Base-by-base conservation (phyloP, 164 flowering plant genomes). In the Cinnamomum micranthum region DNA sequence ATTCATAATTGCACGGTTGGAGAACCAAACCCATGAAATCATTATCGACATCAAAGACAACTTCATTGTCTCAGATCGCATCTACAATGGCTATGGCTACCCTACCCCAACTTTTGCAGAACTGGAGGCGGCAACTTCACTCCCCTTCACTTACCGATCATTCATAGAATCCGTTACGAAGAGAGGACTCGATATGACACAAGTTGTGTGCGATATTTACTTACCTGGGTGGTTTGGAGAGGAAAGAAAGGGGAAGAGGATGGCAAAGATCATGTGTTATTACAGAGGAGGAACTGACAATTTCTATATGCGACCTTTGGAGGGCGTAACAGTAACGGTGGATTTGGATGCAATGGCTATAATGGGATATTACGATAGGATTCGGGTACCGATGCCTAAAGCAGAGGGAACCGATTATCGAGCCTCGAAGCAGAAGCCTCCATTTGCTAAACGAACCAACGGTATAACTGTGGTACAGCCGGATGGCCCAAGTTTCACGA, bases 211-310 rank as follows among this genome's bases (percentile, higher is more conserved):
- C 76, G 3, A 77, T 4, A 81, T 88, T 1, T 75, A 84, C 51
- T 85, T 87, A 0, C 77, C 81, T 0, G 91, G 94, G 9, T 90
- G 94, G 91, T 88, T 72, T 60, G 91, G 94, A 0, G 87, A 85
- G 68, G 19, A 84, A 64, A 17, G 6, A 23, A 71, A 66, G 4
- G 77, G 78, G 7, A 73, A 71, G 58, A 77, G 89, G 62, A 72
- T 77, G 17, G 68, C 86, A 11, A 85, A 71, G 71, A 71, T 84
- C 6, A 3, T 79, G 3, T 83, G 89, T 70, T 86, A 71, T 28
- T 87, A 87, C 28, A 55, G 82, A 24, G 82, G 69, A 9, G 91
- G 87, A 5, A 79, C 89, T 0, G 77, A 75, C 3, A 88, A 86
- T 68, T 74, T 86, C 14, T 90, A 73, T 41, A 81, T 85, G 10